Evolutionary conservation across 768 basidiomycete genomes (phyloP), one percentile per base, ranked within the genome.

Genomic region (Gelatoporia subvermispora): DNA sequence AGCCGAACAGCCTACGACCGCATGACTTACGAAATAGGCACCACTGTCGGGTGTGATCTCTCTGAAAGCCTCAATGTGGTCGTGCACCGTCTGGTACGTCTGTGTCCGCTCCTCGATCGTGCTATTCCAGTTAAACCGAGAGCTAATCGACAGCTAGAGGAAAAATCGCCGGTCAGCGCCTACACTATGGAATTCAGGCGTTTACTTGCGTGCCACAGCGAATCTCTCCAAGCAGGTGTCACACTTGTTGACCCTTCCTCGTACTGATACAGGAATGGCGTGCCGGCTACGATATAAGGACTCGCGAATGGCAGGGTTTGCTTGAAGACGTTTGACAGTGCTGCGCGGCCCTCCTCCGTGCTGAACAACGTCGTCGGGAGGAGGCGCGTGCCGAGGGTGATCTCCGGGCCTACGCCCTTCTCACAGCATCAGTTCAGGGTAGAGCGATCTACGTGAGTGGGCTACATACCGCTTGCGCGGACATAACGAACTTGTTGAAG

Each of bases 401-500:
- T 45, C 41, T 62, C 54, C 18, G 53, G 46, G 20, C 68, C 63
- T 21, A 64, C 62, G 23, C 54, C 50, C 59, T 57, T 20, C 9
- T 15, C 31, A 23, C 15, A 13, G 38, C 23, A 8, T 3, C 4
- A 20, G 20, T 21, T 21, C 24, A 45, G 38, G 8, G 20, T 17
- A 38, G 20, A 16, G 20, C 31, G 8, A 13, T 3, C 16, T 13
- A 8, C 48, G 36, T n/a, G 16, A 22, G 28, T 21, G 28, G 20
- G 18, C 9, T n/a, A 47, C 56, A n/a, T 35, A 62, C 58, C 8
- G 57, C 59, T 50, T 68, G 53, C 8, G 63, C 60, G 4, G 53
- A 10, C 8, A 58, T 31, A n/a, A 65, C 61, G 41, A 65, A 65
- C 48, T 65, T 65, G 25, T 41, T 43, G 59, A 66, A 70, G 55